A percentile compares a stretch with the other conserved stretches of the same genome.
Conservation (phyloP, 768 basidiomycete species). For the Basidioascus undulatus region DNA sequence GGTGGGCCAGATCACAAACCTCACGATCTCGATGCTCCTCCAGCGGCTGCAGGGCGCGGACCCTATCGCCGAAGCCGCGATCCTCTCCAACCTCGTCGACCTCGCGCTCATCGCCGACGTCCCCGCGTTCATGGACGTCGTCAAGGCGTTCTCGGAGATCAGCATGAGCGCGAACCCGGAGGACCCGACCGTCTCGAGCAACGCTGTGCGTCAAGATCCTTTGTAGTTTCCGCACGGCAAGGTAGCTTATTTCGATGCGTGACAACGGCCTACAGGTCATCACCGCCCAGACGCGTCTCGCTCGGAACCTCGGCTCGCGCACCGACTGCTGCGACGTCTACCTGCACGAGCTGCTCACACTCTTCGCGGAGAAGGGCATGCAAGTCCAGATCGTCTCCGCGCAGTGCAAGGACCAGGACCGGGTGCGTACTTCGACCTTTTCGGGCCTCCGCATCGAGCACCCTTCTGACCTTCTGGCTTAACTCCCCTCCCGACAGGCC, state of each 20-base stretch:
- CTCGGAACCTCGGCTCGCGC: slow-evolving; percentile 52
- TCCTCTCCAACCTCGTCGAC: slow-evolving; percentile 75
- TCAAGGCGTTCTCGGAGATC: slow-evolving; percentile 57
- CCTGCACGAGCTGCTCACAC: slow-evolving; percentile 53
- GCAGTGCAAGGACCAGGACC: slow-evolving; percentile 8
- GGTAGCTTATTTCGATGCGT: too few species aligned
- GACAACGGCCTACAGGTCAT: slow-evolving; percentile 51
- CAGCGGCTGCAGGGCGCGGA: slow-evolving; percentile 6
- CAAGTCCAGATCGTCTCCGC: slow-evolving; percentile 63
- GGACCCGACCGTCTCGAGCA: slow-evolving; percentile 67
- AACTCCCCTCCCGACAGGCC: too few species aligned
- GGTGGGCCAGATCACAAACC: background rate
- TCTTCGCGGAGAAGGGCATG: slow-evolving; percentile 78
- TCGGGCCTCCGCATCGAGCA: too few species aligned
- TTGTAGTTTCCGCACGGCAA: too few species aligned
- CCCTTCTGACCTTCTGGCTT: too few species aligned
- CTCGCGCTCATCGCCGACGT: slow-evolving; percentile 57
- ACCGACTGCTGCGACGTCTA: slow-evolving; percentile 59
- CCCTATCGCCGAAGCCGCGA: slow-evolving; percentile 67
- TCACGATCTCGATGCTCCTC: slow-evolving; percentile 6
- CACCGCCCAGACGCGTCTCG: slow-evolving; percentile 72
- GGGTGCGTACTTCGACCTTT: background rate
- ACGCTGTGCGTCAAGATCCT: slow-evolving; percentile 55
- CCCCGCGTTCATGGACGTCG: slow-evolving; percentile 56
- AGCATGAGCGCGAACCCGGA: slow-evolving; percentile 70